Base-by-base conservation (phyloP, 305 asterid genomes). In the Ilex paraguariensis region DNA sequence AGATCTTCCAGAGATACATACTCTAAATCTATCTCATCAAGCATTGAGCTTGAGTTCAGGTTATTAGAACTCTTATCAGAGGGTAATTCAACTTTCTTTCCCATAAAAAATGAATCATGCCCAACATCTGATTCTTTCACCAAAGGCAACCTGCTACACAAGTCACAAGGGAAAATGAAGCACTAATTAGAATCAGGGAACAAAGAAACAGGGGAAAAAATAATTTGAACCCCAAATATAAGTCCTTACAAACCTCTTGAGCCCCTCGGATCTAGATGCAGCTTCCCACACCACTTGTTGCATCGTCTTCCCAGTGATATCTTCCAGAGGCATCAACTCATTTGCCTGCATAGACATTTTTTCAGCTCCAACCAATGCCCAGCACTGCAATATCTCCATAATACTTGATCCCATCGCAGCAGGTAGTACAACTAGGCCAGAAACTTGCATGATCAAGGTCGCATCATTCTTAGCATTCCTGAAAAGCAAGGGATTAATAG, bases 341-440 rank as follows among this genome's bases (percentile, higher is more conserved):
- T 79, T 86, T 59, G 99, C 99, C 74, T 93, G 99, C 97, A 87
- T 81, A 0, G 97, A 93, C 12, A 93, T 91, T 77, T 90, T 93
- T 79, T 90, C 97, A 33, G 90, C 88, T 67, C 99, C 99, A 57
- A 86, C 82, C 72, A 97, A 86, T 21, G 95, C 96, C 70, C 90
- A 79, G 64, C 87, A 87, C 73, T 88, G 93, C 68, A 93, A 79
- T 71, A 93, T 78, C 77, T 82, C 95, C 88, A 82, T 86, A 32
- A 88, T 87, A 46, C 90, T 83, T 44, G 97, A 84, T 61, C 97
- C 99, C 95, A 93, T 84, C 70, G 86, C 95, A 4, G 99, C 97
- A 57, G 99, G 99, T 76, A 90, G 86, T 67, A 93, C 99, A 68
- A 93, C 96, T 8, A 96, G 93, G 72, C 75, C 82, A 59, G 99